Evolutionary conservation across 2,329 filamentous ascomycete species (phyloP), one percentile per base, ranked within the genome.

Genomic region (Fusarium sp.): DNA sequence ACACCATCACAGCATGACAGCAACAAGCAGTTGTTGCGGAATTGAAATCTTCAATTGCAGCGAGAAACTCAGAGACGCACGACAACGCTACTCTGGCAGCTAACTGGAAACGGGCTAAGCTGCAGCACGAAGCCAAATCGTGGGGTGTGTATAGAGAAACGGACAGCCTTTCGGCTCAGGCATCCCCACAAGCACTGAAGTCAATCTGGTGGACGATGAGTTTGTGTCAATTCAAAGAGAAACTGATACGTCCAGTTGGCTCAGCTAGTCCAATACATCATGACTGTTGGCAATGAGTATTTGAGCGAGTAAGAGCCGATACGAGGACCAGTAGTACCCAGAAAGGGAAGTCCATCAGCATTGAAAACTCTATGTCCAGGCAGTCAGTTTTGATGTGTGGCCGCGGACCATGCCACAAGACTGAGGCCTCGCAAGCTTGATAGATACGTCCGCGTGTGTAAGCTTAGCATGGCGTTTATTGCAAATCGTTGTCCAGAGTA

Each of bases 41-140:
- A 56, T 51, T 30, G 47, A 56, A 46, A 35, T 35, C 22, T 55
- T 37, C 48, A 43, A 35, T 39, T 20, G 40, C 55, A 50, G 47
- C 51, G 43, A 52, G 45, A 53, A 70, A 67, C 53, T 56, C 48
- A 54, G 65, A 67, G 56, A 64, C 59, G 46, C 54, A 68, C 53
- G 49, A 50, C 41, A 55, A 53, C 45, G 41, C 60, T 68, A 65
- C 55, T 69, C 66, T 61, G 46, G 41, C 65, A 56, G 40, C 68
- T 73, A 73, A 63, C 71, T 60, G 10, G 10, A 67, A 67, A 46
- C 44, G 54, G 70, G 57, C 25, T 62, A 67, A 71, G 45, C 51
- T 48, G 37, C 51, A 33, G 40, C 46, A 35, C 45, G 39, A 67
- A 51, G 51, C 60, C 60, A 49, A 65, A 70, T 49, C 45, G 49